Conservation (phyloP, 1,284 basidiomycete genomes). For the Rugosomyces carneus region DNA sequence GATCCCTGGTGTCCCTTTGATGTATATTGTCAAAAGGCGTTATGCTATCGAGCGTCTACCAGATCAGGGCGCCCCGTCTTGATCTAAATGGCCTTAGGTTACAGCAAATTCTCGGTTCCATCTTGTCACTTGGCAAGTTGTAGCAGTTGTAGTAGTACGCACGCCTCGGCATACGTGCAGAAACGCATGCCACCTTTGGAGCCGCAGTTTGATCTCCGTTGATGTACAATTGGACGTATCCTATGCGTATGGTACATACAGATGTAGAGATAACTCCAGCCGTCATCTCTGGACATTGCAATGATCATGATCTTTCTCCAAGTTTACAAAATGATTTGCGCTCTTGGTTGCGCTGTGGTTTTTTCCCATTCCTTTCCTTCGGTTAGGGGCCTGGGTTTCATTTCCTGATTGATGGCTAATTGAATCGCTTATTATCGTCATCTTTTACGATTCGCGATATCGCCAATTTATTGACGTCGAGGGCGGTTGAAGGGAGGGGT, state of each 20-base stretch:
- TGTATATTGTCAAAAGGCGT: conserved; percentile 89
- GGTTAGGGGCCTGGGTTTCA: background rate
- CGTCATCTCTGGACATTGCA: too few relatives aligned
- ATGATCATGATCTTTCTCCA: too few relatives aligned
- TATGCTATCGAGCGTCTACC: conserved; percentile 93
- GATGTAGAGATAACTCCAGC: too few relatives aligned
- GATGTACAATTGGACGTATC: background rate
- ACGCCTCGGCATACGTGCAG: background rate
- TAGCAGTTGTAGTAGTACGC: background rate
- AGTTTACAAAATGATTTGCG: too few relatives aligned
- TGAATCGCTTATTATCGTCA: too few relatives aligned
- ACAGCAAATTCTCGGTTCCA: background rate
- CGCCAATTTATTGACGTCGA: too few relatives aligned
- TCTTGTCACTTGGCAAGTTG: background rate
- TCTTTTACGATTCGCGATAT: too few relatives aligned
- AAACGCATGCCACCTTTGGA: background rate
- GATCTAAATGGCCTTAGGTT: conserved; percentile 1
- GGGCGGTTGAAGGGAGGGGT: background rate
- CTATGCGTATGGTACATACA: background rate
- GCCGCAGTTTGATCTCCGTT: background rate
- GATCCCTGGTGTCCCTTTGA: conserved; percentile 89
- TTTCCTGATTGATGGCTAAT: background rate
- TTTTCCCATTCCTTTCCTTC: too few relatives aligned
- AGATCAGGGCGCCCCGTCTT: conserved; percentile 78
- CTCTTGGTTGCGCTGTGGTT: too few relatives aligned